These are phyloP conservation scores for Stramenopiles sp. DNA, from an alignment of 352 stramenopile species.

Conservation along the genomic window DNA sequence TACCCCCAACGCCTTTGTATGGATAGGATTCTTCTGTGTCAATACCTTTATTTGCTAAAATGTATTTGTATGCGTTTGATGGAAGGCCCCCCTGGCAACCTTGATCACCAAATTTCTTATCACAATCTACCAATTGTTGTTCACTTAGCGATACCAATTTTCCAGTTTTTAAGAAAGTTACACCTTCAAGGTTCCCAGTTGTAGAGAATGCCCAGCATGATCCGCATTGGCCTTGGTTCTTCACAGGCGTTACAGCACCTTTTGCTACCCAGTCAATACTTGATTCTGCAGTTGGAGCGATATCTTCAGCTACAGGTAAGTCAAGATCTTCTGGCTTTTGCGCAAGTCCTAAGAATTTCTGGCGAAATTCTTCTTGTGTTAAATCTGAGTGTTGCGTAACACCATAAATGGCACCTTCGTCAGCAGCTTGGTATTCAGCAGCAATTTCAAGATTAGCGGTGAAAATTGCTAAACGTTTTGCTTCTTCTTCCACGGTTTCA, in stretches of 20 bases:
- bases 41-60: constrained; percentile 61
- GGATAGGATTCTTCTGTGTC: constrained; percentile 80
- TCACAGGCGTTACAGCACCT: constrained; percentile 66
- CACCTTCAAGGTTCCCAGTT: constrained; percentile 23
- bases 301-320: constrained; percentile 18
- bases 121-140: constrained; percentile 82
- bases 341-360: constrained; percentile 16
- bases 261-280: constrained; percentile 76
- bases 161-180: constrained; percentile 25
- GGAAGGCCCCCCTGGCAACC: constrained; percentile 62
- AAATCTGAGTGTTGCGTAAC: constrained; percentile 85
- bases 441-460: constrained; percentile 44
- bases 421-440: constrained; percentile 47
- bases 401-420: constrained; percentile 49
- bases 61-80: constrained; percentile 63
- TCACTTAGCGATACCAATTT: constrained; percentile 32
- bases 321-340: not conserved
- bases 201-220: constrained; percentile 87
- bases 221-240: constrained; percentile 78
- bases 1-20: constrained; percentile 50
- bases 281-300: constrained; percentile 26
- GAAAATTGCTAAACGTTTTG: not conserved
- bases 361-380: constrained; percentile 80
- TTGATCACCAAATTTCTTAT: constrained; percentile 60
- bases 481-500: not conserved